These are phyloP conservation scores for Boletus coccyginus DNA, from an alignment of 768 basidiomycete genomes.

Conservation along the genomic window DNA sequence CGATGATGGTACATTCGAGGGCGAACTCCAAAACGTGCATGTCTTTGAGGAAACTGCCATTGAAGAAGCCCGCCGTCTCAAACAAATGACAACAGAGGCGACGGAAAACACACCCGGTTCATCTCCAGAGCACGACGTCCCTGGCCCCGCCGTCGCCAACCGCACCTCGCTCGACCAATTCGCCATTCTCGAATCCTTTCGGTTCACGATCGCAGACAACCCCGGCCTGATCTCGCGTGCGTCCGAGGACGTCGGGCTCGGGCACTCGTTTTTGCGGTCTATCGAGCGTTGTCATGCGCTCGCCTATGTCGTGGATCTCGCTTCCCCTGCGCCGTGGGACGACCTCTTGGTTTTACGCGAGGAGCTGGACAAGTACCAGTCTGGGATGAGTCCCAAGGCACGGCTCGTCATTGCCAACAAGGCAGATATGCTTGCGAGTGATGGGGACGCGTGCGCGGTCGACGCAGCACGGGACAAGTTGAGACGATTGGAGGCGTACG, in stretches of 20 bases:
- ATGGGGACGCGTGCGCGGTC: conserved; percentile 46
- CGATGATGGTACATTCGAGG: conserved; percentile 75
- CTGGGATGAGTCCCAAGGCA: conserved; percentile 73
- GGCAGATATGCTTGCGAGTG: conserved; percentile 73
- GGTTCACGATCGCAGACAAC: conserved; percentile 97
- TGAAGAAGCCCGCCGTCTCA: conserved; percentile 45
- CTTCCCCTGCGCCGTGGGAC: conserved; percentile 68
- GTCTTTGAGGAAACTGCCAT: conserved; percentile 67
- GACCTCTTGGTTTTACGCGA: conserved; percentile 69
- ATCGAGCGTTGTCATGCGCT: conserved; percentile 91
- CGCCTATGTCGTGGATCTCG: conserved; percentile 90
- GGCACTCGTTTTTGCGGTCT: conserved; percentile 89
- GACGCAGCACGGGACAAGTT: conserved; percentile 58
- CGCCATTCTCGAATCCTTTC: conserved; percentile 66
- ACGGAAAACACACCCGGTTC: neutral
- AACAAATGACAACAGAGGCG: conserved; percentile 28
- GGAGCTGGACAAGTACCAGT: conserved; percentile 83
- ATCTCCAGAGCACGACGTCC: neutral
- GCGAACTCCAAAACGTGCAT: conserved; percentile 44
- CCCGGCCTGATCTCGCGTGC: conserved; percentile 87
- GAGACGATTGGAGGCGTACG: conserved; percentile 52
- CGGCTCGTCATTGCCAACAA: conserved; percentile 92
- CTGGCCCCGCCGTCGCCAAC: neutral
- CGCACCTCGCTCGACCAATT: conserved; percentile 40
- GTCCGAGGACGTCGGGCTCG: conserved; percentile 87